phyloP scores from a whole-genome alignment of 176 grass and related monocot species.

The Oryza meridionalis region DNA sequence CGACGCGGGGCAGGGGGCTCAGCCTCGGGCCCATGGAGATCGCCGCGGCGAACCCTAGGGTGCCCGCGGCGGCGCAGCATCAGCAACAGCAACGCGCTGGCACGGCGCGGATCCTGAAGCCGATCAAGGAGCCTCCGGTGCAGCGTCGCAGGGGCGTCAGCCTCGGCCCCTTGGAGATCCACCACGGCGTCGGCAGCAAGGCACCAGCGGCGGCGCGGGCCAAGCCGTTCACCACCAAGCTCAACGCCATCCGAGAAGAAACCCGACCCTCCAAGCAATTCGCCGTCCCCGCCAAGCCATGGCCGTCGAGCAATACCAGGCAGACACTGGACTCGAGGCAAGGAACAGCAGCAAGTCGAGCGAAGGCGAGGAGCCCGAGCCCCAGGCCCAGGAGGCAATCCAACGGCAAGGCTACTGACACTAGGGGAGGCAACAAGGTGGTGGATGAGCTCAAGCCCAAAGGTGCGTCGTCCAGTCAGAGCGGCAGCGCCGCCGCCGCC shows the following conservation, averaged over 20 bases:
- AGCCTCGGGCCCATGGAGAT: conserved; percentile 77
- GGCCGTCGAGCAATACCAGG: conserved; percentile 49
- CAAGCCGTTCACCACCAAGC: conserved; percentile 40
- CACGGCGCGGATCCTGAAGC: conserved; percentile 33
- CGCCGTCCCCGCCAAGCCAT: conserved; percentile 37
- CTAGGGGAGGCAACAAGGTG: conserved; percentile 43
- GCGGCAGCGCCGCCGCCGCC: not conserved
- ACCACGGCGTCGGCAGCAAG: conserved; percentile 42
- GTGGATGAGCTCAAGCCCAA: conserved; percentile 35
- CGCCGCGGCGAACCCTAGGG: conserved; percentile 40
- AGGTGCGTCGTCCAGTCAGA: conserved; percentile 13
- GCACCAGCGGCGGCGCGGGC: not conserved
- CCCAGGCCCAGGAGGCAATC: conserved; percentile 64
- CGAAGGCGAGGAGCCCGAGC: conserved; percentile 58
- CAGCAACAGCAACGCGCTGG: not conserved
- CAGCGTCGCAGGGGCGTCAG: conserved; percentile 67
- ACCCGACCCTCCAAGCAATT: conserved; percentile 29
- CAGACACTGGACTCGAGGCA: conserved; percentile 33
- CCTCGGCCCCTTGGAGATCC: conserved; percentile 84
- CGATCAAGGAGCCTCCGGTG: conserved; percentile 51
- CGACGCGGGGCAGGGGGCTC: conserved; percentile 45
- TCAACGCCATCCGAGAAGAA: conserved; percentile 49
- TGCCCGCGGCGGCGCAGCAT: conserved; percentile 2
- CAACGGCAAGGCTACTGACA: conserved; percentile 43
- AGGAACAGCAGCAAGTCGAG: conserved; percentile 24